Base-by-base conservation (phyloP, 2,329 filamentous ascomycete genomes). In the Cercospora sp. region DNA sequence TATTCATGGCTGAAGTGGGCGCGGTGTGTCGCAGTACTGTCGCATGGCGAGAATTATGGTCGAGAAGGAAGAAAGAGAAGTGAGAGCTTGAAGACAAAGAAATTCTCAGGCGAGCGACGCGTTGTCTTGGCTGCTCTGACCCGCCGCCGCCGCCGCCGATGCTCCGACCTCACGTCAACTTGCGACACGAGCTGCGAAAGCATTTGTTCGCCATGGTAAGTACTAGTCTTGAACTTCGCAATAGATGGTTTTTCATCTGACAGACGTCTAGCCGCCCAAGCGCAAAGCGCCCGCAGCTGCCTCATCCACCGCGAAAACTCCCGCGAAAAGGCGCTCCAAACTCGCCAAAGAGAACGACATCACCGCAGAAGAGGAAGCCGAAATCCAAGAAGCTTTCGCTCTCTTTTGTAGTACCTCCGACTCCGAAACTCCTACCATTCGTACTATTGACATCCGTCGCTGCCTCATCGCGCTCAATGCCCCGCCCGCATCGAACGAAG, bases 341-440 rank as follows among this genome's bases (percentile, higher is more conserved):
- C 91, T 97, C 74, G 94, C 94, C 31, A 94, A 94, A 81, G 93
- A 97, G 77, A 89, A 97, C 85, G 90, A 93, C 79, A 88, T 98
- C 76, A 90, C 88, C 13, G 90, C 89, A 48, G 88, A 90, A 71
- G 91, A 97, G 81, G 94, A 98, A 81, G 86, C 87, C 73, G 93
- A 97, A 81, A 97, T 99, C 77, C 89, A 88, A 75, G 94, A 97
- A 80, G 94, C 94, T 13, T 98, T 95, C 79, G 85, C 87, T 23
- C 86, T 98, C 7, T 99, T 98, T 79, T 83, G 79, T 60, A 65
- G 68, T 16, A 72, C 75, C 12, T 78, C 80, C 58, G 77, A 79
- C n/a, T 87, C 94, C 74, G 92, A 92, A 76, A 79, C 81, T 63
- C 80, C 79, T 18, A 79, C 81, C 0, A 74, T 84, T 58, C 76